These are phyloP conservation scores for Talaromyces borbonicus DNA, from an alignment of 495 filamentous ascomycete species.

Conservation along the genomic window DNA sequence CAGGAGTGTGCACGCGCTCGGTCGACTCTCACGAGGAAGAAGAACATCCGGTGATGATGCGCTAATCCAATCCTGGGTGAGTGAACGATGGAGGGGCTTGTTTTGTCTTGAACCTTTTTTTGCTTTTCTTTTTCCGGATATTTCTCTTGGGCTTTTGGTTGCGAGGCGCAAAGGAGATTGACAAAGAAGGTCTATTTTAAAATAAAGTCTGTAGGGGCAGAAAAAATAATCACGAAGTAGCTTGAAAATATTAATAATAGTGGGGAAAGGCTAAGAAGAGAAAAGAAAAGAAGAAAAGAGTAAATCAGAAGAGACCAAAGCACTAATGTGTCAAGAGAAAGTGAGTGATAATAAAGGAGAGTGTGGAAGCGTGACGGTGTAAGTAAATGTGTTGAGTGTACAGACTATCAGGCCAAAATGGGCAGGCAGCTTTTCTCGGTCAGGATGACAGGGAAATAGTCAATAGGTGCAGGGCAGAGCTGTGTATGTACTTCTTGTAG, in stretches of 20 bases:
- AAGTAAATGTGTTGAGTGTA: conserved; percentile 20
- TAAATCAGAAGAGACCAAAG: conserved; percentile 11
- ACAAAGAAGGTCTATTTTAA: conserved; percentile 7
- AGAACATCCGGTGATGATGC: conserved; percentile 1
- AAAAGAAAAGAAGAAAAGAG: conserved; percentile 14
- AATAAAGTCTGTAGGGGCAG: conserved; percentile 1
- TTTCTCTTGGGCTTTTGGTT: no score
- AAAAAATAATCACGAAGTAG: no score
- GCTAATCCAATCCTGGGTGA: conserved; percentile 3
- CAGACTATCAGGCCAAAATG: conserved; percentile 6
- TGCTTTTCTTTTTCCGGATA: neutral
- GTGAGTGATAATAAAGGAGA: conserved; percentile 13
- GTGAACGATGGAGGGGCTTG: neutral
- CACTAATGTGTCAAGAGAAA: conserved; percentile 9
- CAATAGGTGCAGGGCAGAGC: neutral
- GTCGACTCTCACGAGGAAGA: no score
- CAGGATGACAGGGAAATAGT: conserved; percentile 2
- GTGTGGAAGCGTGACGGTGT: no score
- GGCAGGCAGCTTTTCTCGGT: conserved; percentile 5
- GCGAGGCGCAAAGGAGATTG: neutral
- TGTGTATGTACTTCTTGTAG: neutral
- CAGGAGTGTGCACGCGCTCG: no score
- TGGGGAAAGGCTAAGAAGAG: conserved; percentile 10
- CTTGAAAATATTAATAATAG: conserved; percentile 8
- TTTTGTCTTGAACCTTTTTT: neutral